phyloP scores from a whole-genome alignment of 768 basidiomycete genomes.

The Termitomyces sp. region DNA sequence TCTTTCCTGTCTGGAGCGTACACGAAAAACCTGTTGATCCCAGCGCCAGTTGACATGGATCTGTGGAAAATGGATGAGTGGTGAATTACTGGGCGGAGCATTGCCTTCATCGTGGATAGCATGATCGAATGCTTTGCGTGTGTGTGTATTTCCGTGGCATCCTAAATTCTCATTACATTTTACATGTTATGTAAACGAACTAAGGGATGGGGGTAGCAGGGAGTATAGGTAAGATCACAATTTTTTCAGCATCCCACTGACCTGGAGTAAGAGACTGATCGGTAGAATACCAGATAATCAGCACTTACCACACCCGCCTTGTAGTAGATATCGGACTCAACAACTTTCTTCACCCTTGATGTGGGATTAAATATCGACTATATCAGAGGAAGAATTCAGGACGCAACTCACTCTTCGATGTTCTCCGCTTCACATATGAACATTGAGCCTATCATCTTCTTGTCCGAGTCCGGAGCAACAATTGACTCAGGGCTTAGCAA shows the following conservation, averaged over 20 bases:
- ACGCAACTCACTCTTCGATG: constrained; percentile 35
- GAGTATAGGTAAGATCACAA: constrained; percentile 41
- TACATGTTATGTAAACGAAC: background rate
- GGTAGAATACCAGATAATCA: background rate
- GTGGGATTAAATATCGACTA: background rate
- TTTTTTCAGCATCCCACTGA: constrained; percentile 55
- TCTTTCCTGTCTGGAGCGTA: constrained; percentile 53
- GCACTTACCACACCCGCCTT: constrained; percentile 34
- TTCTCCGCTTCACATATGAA: constrained; percentile 50
- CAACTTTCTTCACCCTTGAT: constrained; percentile 28
- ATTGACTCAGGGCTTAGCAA: constrained; percentile 55
- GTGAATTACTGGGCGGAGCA: background rate
- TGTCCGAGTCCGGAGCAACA: constrained; percentile 34
- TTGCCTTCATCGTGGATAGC: constrained; percentile 1
- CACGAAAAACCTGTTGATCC: constrained; percentile 37
- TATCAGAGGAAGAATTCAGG: background rate
- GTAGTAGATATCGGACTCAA: constrained; percentile 38
- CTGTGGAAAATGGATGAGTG: background rate
- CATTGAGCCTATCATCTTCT: constrained; percentile 57
- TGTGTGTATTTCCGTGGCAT: background rate
- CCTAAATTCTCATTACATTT: background rate
- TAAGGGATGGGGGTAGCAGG: constrained; percentile 21
- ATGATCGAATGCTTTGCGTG: background rate
- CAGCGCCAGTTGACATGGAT: constrained; percentile 2
- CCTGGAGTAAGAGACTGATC: background rate